Evolutionary conservation across 768 basidiomycete species (phyloP).

Genomic region (Lactarius hengduanensis): DNA sequence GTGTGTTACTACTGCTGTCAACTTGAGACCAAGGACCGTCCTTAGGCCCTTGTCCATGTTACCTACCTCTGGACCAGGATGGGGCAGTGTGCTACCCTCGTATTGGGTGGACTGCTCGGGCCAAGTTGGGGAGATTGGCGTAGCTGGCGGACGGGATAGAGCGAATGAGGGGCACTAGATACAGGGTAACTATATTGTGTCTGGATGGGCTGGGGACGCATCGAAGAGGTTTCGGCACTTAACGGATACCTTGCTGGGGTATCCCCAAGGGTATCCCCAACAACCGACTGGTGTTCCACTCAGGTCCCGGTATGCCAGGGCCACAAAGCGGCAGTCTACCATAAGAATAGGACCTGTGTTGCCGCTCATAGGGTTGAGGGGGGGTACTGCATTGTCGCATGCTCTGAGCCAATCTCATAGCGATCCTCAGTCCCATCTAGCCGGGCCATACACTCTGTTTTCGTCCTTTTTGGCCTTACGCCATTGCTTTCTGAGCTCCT

Average conservation of each 20-base stretch:
- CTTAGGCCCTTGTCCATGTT: no score
- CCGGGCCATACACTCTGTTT: slow-evolving; percentile 17
- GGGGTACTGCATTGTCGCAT: slow-evolving; percentile 2
- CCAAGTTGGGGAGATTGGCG: slow-evolving; percentile 20
- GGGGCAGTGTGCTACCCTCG: slow-evolving; percentile 17
- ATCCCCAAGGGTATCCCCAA: background rate
- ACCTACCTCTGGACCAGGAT: no score
- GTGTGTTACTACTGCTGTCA: no score
- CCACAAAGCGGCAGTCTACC: slow-evolving; percentile 19
- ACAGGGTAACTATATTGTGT: slow-evolving; percentile 18
- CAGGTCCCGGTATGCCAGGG: slow-evolving; percentile 22
- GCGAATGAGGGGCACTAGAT: slow-evolving; percentile 12
- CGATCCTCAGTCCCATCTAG: slow-evolving; percentile 19
- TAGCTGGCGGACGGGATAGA: slow-evolving; percentile 13
- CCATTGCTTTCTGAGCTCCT: no score
- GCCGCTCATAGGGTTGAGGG: slow-evolving; percentile 15
- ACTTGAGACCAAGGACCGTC: no score
- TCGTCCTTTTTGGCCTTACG: slow-evolving; percentile 84
- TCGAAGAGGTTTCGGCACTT: slow-evolving; percentile 1
- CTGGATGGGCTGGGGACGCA: slow-evolving; percentile 17
- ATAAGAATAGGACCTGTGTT: slow-evolving; percentile 9
- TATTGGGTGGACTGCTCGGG: slow-evolving; percentile 22
- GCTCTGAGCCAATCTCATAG: slow-evolving; percentile 13
- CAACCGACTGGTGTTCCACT: slow-evolving; percentile 17
- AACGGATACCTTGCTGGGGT: slow-evolving; percentile 7